Percentiles rank a stretch among this genome's conserved stretches.
Conservation (phyloP, 2,329 filamentous ascomycete genomes). For the Canariomyces notabilis region DNA sequence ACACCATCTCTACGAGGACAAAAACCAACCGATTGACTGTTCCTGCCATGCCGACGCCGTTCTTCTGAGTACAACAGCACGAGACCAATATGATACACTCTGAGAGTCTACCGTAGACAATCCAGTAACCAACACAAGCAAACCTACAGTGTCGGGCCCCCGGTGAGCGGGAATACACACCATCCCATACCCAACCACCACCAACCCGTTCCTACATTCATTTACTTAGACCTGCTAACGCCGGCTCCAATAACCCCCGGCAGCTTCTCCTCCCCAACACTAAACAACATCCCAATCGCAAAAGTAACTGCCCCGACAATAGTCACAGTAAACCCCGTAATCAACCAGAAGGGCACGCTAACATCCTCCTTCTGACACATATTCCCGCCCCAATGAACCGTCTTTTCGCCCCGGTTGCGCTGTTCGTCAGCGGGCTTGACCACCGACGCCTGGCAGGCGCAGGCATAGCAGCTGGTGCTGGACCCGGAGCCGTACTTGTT, state of each 20-base stretch:
- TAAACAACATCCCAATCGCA: conserved; percentile 73
- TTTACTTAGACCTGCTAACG: conserved; percentile 66
- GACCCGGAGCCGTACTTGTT: conserved; percentile 53
- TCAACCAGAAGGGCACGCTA: conserved; percentile 82
- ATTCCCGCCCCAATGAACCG: conserved; percentile 74
- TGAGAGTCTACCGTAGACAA: neutral
- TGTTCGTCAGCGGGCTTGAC: conserved; percentile 35
- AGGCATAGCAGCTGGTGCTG: conserved; percentile 66
- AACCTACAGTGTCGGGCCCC: neutral
- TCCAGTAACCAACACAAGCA: neutral
- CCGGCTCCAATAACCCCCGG: conserved; percentile 96
- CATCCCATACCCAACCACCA: neutral
- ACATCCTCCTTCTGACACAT: conserved; percentile 91
- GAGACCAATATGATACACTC: conserved; percentile 27
- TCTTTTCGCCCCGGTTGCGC: conserved; percentile 50
- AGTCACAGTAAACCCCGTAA: conserved; percentile 67
- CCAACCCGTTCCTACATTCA: neutral
- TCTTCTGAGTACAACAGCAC: conserved; percentile 17
- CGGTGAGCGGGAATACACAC: neutral
- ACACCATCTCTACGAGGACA: conserved; percentile 1
- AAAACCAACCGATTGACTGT: conserved; percentile 22
- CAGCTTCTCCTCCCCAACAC: conserved; percentile 78
- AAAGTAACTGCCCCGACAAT: conserved; percentile 64
- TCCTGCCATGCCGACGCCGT: conserved; percentile 23
- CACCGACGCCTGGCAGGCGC: conserved; percentile 63